Base-by-base conservation (phyloP, 352 stramenopile genomes). In the Peronospora farinosa region DNA sequence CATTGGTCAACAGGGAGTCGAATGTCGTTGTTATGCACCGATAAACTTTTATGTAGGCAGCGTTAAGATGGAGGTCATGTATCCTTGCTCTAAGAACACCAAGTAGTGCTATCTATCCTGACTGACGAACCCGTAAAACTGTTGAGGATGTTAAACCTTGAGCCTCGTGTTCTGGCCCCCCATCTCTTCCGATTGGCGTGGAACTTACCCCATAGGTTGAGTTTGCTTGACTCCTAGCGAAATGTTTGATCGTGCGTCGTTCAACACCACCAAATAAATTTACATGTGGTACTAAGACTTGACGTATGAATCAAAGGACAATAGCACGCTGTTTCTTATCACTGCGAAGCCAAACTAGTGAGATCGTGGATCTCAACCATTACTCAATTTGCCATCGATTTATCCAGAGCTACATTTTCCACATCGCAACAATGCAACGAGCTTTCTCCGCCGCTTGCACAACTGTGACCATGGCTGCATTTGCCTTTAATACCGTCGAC, bases 361-460 rank as follows among this genome's bases (percentile, higher is more conserved):
- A 41, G 31, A 28, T 21, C 19, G 35, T 35, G 13, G 15, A 28
- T 39, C 21, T 21, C 33, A 45, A n/a, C 49, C 53, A 67, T 54
- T 67, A 15, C 23, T 46, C 38, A 60, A 53, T 60, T 67, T 67
- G 21, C 53, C 31, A 46, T 44, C 42, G 19, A 39, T 33, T n/a
- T 15, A 52, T 15, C 47, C 45, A 51, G 37, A 5, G 17, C 28
- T 27, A 5, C 51, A 31, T 15, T 17, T 12, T 43, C 11, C 25
- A 30, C 12, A n/a, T 11, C 35, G 5, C 17, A 40, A 47, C 3
- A 21, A 67, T 67, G 58, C 52, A 59, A 35, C 17, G 38, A 23
- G 30, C 33, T 23, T 35, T n/a, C 38, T 50, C 37, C 43, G 3
- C 42, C 28, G 38, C 35, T 21, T 13, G 50, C 19, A 28, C 33